Base-by-base conservation (phyloP, 352 stramenopile genomes). In the Globisporangium cystogenes region DNA sequence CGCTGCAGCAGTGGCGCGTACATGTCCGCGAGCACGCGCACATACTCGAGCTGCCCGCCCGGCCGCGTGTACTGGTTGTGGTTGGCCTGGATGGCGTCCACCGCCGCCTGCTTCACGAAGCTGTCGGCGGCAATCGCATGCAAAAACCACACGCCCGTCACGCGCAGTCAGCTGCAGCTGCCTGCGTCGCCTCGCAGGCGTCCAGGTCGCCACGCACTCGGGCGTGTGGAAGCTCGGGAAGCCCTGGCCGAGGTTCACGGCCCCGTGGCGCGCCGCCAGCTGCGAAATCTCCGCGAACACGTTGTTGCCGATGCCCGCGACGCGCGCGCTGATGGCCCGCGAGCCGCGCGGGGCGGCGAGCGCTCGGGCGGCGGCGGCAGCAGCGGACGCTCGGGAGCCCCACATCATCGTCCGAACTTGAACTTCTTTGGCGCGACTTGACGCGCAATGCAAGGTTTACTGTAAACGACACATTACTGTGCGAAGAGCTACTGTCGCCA, bases 161-260 rank as follows among this genome's bases (percentile, higher is more conserved):
- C 16, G 26, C 37, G 18, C 21, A 23, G n/a, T 21, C 29, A 54
- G 10, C 10, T n/a, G 20, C 1, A 18, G 29, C 12, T n/a, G n/a
- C n/a, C n/a, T n/a, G n/a, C n/a, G 14, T 4, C 23, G 23, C n/a
- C 24, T 18, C 35, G 14, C n/a, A 21, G 10, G 40, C 4, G 26
- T 29, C n/a, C 26, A 43, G 7, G 8, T 21, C 11, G 47, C 33
- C 6, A 53, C 70, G 12, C 54, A 86, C 69, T 72, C 67, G 5
- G 84, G 94, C 14, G 92, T 97, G 23, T 86, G 65, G 79, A 97
- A 99, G 64, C 96, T 93, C 21, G 96, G 96, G 76, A 98, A 99
- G 49, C 96, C 96, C 72, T 99, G 95, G 7, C 93, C 96, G 41
- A 99, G 74, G 67, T 99, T 99, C 42, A 98, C 86, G 7, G 90